Evolutionary conservation across 1,139 yeast species (phyloP), one percentile per base, ranked within the genome.

Genomic region (Hemisphaericaspora subhashii): DNA sequence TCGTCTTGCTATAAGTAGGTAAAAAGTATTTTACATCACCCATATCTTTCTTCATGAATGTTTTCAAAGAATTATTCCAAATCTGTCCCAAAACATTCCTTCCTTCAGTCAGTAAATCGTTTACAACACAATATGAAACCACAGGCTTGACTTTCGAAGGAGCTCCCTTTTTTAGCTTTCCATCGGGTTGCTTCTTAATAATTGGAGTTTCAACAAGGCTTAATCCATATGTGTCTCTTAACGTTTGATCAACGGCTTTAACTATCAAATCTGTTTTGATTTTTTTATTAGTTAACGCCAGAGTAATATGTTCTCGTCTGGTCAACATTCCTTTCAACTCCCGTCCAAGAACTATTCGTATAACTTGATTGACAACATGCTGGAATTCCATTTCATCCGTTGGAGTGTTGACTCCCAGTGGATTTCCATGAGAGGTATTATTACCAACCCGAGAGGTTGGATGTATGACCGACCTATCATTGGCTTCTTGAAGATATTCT

Each of bases 181-280:
- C 34, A 23, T 38, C 37, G 16, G 33, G 44, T 8, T 38, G 35
- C 14, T 45, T 46, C 22, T 43, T 35, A 4, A 31, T 18, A 13
- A 39, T 35, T 3, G 60, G 55, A 10, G 55, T 43, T 33, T 54
- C 55, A 26, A 49, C 56, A 29, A 69, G 45, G 17, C 56, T 47
- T 36, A 69, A 40, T 1, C 74, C 76, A 44, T 65, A 69, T 2
- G 57, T 50, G 6, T 50, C 45, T 24, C 52, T 48, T 27, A 71
- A 41, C n/a, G 54, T 55, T 1, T 23, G 35, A 29, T 51, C 51
- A 1, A 58, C 55, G 13, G 40, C 44, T 11, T 36, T 41, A 7
- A 64, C 32, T 3, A 60, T 42, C n/a, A 22, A 36, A 2, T 55
- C 61, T 30, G 50, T 53, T 17, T 50, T 46, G 10, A 45, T 31